These are phyloP conservation scores for Aspergillus nanangensis DNA, from an alignment of 495 filamentous ascomycete species.

Conservation along the genomic window DNA sequence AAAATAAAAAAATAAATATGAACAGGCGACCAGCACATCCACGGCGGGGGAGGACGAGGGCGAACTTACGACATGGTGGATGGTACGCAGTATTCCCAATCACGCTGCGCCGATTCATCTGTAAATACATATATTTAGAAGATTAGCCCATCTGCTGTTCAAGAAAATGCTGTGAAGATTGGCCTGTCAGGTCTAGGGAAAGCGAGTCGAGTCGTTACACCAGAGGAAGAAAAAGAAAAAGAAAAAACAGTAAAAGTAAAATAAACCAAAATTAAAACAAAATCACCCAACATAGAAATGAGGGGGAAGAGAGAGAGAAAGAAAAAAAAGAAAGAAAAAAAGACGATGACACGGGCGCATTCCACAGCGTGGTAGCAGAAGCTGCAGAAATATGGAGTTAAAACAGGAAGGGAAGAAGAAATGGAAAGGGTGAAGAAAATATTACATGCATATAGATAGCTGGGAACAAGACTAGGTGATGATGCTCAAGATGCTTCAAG, in stretches of 20 bases:
- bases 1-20: not conserved
- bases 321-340: no score
- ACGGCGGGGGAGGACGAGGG: slow-evolving; percentile 18
- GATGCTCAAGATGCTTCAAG: slow-evolving; percentile 21
- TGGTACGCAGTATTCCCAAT: slow-evolving; percentile 32
- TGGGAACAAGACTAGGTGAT: slow-evolving; percentile 8
- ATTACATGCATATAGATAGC: slow-evolving; percentile 21
- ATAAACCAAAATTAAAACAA: no score
- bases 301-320: no score
- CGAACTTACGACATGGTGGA: slow-evolving; percentile 52
- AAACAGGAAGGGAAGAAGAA: slow-evolving; percentile 24
- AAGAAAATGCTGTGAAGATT: slow-evolving; percentile 28
- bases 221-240: no score
- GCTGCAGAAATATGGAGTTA: slow-evolving; percentile 27
- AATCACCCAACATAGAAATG: no score
- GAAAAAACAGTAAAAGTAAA: no score
- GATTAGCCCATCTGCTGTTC: slow-evolving; percentile 40
- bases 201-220: slow-evolving; percentile 36
- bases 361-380: slow-evolving; percentile 34
- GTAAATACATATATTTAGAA: slow-evolving; percentile 39
- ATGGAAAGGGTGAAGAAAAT: slow-evolving; percentile 17
- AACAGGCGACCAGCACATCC: not conserved
- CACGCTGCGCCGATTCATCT: slow-evolving; percentile 40
- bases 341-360: slow-evolving; percentile 43
- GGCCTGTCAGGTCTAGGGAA: slow-evolving; percentile 32